These are phyloP conservation scores for Grammothele lineata DNA, from an alignment of 768 basidiomycete species.

Conservation along the genomic window DNA sequence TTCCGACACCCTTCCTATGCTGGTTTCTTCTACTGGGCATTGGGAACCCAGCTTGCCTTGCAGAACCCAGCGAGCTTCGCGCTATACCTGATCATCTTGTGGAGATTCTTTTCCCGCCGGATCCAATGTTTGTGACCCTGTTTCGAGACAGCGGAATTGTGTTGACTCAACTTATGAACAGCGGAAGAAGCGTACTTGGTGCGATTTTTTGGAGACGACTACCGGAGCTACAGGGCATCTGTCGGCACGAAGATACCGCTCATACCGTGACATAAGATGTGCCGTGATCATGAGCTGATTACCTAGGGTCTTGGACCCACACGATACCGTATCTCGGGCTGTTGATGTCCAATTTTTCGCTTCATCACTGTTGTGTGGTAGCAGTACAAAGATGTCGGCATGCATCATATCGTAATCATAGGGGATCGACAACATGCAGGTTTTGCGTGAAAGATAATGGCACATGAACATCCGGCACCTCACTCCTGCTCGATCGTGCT, in stretches of 20 bases:
- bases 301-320: too few species aligned
- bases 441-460: slow-evolving; percentile 22
- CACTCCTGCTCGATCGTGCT: slow-evolving; percentile 52
- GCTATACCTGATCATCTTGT: slow-evolving; percentile 63
- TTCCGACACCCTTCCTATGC: slow-evolving; percentile 95
- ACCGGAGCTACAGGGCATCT: slow-evolving; percentile 64
- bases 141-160: neutral
- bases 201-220: slow-evolving; percentile 88
- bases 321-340: too few species aligned
- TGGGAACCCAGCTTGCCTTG: slow-evolving; percentile 89
- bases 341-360: too few species aligned
- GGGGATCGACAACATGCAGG: slow-evolving; percentile 25
- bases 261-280: slow-evolving; percentile 54
- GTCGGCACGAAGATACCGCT: slow-evolving; percentile 91
- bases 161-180: slow-evolving; percentile 26
- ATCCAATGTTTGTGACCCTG: slow-evolving; percentile 58
- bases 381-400: slow-evolving; percentile 12
- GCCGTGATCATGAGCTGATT: too few species aligned
- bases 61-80: slow-evolving; percentile 79
- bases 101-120: slow-evolving; percentile 82
- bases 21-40: slow-evolving; percentile 97
- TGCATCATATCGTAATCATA: slow-evolving; percentile 28
- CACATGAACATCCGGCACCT: slow-evolving; percentile 17
- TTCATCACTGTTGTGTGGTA: too few species aligned
- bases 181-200: slow-evolving; percentile 80